Evolutionary conservation across 2,329 filamentous ascomycete genomes (phyloP), one percentile per base, ranked within the genome.

Genomic region (Xylaria polymorpha): DNA sequence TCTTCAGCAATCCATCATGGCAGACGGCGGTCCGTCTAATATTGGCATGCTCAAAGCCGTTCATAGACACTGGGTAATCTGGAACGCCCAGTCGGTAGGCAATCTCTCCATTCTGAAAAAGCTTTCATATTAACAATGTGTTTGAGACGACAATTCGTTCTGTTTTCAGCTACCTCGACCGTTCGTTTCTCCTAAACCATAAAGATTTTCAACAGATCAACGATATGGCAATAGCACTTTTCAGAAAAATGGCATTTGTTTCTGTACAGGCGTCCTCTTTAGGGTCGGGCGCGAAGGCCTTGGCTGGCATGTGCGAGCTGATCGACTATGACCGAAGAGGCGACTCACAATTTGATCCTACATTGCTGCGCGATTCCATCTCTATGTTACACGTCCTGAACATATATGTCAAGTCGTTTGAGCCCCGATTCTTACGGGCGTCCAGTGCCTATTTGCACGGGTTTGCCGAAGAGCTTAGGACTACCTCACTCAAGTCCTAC

Each of bases 131-230:
- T 74, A 39, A 72, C 68, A 51, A 43, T 15, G 12, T 61, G 22
- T 44, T 29, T 62, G 32, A 76, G 71, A 87, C 90, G 72, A 90
- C 91, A 15, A 88, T 99, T 61, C 89, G 94, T 58, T 95, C 92
- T 71, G 92, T 97, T 46, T 98, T 98, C 81, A 97, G 94, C 82
- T 99, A 94, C 77, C 87, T 99, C 72, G 95, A 99, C 79, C 90
- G 96, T 71, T 93, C 94, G 1, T 98, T 94, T 77, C 85, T 99
- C 8, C 84, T 97, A 2, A 90, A 91, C 66, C 90, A 90, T 55
- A 90, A 91, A 73, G 88, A 91, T 25, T 82, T 87, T 43, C 85
- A 86, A 10, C 92, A 92, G 41, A 89, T 99, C 66, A 92, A 94
- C 76, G 93, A 97, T 76, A 90, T 97, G 83, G 89, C 91, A 5